Conservation (phyloP, 2,329 filamentous ascomycete genomes). For the Aurifilum marmelostoma region DNA sequence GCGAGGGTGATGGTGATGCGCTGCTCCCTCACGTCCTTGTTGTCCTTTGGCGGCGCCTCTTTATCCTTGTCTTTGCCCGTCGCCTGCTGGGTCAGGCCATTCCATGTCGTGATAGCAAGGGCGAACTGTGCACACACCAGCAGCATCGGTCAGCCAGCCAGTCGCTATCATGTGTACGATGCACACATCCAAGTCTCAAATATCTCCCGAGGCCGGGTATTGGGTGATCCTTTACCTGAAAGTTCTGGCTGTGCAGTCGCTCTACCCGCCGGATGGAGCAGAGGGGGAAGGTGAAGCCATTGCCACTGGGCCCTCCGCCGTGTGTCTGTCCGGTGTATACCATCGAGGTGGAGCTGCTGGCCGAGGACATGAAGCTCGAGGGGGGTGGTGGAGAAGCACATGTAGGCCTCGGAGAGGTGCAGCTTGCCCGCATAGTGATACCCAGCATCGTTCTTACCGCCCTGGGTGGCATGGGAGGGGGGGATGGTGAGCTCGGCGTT, state of each 20-base stretch:
- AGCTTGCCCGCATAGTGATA: slow-evolving; percentile 92
- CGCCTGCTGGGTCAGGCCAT: slow-evolving; percentile 66
- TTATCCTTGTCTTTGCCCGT: slow-evolving; percentile 57
- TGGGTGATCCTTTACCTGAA: slow-evolving; percentile 56
- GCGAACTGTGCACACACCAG: too few species aligned
- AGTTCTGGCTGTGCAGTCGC: slow-evolving; percentile 87
- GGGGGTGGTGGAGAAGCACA: slow-evolving; percentile 96
- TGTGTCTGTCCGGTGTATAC: slow-evolving; percentile 92
- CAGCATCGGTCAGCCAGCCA: too few species aligned
- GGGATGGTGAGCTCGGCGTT: slow-evolving; percentile 91
- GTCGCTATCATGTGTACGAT: too few species aligned
- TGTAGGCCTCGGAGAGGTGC: slow-evolving; percentile 89
- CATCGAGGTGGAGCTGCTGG: slow-evolving; percentile 78
- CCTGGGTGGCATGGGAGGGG: slow-evolving; percentile 67
- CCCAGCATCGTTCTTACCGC: slow-evolving; percentile 73
- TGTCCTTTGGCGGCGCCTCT: slow-evolving; percentile 42
- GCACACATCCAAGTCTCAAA: too few species aligned
- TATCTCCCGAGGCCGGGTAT: neutral
- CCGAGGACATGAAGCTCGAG: slow-evolving; percentile 80
- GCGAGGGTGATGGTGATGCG: slow-evolving; percentile 91
- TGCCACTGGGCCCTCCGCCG: slow-evolving; percentile 87
- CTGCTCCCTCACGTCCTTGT: slow-evolving; percentile 63
- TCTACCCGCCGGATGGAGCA: slow-evolving; percentile 92
- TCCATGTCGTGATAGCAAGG: slow-evolving; percentile 94
- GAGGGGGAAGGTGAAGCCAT: slow-evolving; percentile 92